Evolutionary conservation across 805 yeast genomes (phyloP).

Genomic region (Cyberlindnera euphorbiiphila): DNA sequence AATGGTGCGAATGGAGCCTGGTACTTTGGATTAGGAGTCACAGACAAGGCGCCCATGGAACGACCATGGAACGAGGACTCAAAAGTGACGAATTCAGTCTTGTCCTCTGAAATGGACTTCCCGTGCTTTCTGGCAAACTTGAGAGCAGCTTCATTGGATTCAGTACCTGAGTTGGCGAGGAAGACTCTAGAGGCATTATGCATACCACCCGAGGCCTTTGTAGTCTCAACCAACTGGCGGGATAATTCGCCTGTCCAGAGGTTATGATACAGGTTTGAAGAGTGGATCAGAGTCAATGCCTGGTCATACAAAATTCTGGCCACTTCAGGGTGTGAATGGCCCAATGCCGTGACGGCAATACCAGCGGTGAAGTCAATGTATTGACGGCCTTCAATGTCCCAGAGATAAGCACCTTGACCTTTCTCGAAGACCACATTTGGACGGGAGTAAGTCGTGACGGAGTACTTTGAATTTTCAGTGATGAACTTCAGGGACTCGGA

Average conservation of each 20-base stretch:
- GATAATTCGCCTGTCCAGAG: constrained; percentile 80
- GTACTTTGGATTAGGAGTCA: constrained; percentile 90
- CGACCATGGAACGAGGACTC: constrained; percentile 92
- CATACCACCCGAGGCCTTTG: constrained; percentile 77
- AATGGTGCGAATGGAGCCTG: constrained; percentile 88
- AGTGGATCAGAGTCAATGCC: constrained; percentile 67
- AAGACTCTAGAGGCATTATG: constrained; percentile 70
- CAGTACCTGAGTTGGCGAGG: constrained; percentile 70
- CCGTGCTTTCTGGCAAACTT: constrained; percentile 83
- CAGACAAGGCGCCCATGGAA: constrained; percentile 88
- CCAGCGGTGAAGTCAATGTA: constrained; percentile 94
- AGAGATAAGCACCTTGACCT: constrained; percentile 77
- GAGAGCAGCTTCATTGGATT: constrained; percentile 76
- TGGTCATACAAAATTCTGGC: constrained; percentile 72
- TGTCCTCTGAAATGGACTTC: constrained; percentile 46
- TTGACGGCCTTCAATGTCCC: constrained; percentile 73
- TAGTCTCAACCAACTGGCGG: constrained; percentile 62
- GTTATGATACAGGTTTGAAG: constrained; percentile 83
- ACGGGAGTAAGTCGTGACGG: constrained; percentile 77
- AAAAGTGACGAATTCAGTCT: constrained; percentile 81
- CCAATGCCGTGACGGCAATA: constrained; percentile 93
- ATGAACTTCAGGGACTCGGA: constrained; percentile 37
- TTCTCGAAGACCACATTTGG: constrained; percentile 73
- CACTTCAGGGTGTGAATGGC: constrained; percentile 77
- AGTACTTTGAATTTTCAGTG: constrained; percentile 34